Conservation (phyloP, 306 rosid species). For the Acmispon strigosus region DNA sequence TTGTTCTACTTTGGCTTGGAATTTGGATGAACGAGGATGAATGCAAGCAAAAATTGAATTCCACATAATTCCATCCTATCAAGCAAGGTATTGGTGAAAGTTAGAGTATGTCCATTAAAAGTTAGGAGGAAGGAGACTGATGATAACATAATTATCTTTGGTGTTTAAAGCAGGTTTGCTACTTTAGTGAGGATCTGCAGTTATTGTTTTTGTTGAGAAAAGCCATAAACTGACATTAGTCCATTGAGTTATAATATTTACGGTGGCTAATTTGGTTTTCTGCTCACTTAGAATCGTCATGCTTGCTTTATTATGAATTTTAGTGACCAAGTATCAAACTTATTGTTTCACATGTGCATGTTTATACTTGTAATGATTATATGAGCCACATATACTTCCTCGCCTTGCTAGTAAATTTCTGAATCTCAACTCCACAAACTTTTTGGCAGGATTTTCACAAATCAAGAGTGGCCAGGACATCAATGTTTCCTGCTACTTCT, state of each 20-base stretch:
- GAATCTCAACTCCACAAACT: background rate
- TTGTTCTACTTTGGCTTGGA: background rate
- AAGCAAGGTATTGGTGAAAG: background rate
- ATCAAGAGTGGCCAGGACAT: conserved; percentile 56
- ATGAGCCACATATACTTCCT: background rate
- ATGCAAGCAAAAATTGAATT: background rate
- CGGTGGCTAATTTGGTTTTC: background rate
- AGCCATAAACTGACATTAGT: background rate
- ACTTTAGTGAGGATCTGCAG: background rate
- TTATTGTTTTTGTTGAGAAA: background rate
- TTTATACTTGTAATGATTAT: background rate
- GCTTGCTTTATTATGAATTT: background rate
- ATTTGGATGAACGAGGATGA: background rate
- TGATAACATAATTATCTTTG: background rate
- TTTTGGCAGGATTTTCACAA: conserved; percentile 69
- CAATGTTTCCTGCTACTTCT: conserved; percentile 49
- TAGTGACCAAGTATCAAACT: background rate
- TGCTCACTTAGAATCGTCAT: background rate
- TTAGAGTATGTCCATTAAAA: background rate
- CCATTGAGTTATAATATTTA: background rate
- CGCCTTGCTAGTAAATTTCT: background rate
- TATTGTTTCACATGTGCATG: background rate
- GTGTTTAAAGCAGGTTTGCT: background rate
- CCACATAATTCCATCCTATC: background rate
- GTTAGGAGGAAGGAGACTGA: background rate